A percentile compares a stretch with the other conserved stretches of the same genome.
Evolutionary conservation across 2,329 filamentous ascomycete genomes (phyloP).

Genomic region (Fusarium brevicatenulatum): DNA sequence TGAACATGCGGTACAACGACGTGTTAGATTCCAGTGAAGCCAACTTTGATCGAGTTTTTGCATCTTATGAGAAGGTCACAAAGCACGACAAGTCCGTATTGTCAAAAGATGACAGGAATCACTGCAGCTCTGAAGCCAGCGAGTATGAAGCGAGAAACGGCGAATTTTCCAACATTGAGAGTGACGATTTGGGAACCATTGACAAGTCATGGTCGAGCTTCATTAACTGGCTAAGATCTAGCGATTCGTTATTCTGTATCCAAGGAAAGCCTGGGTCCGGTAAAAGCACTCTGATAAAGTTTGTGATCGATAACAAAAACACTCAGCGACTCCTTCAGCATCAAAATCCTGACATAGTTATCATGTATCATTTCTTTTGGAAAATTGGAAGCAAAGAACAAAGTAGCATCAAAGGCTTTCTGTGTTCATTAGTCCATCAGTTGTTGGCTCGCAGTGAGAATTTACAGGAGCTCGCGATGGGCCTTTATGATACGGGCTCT

Average conservation of each 20-base stretch:
- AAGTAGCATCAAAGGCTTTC: neutral
- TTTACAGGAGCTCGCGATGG: accelerated
- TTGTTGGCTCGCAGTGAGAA: accelerated
- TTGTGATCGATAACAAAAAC: neutral
- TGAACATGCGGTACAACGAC: conserved; percentile 1
- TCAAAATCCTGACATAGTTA: accelerated
- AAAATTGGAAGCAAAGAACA: neutral
- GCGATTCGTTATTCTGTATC: neutral
- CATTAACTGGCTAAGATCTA: neutral
- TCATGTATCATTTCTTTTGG: neutral
- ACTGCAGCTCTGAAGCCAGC: neutral
- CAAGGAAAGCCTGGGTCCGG: conserved; percentile 28
- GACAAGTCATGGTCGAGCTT: neutral
- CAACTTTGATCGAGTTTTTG: neutral
- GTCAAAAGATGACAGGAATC: accelerated
- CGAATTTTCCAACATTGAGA: accelerated
- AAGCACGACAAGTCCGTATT: accelerated
- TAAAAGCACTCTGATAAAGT: conserved; percentile 26
- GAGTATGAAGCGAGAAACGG: accelerated
- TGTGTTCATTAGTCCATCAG: neutral
- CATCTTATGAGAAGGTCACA: neutral
- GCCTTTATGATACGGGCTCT: accelerated
- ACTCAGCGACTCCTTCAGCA: accelerated
- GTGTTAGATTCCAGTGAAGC: neutral
- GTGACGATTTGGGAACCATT: neutral